Evolutionary conservation across 2,329 filamentous ascomycete species (phyloP).

Genomic region (Ascochyta viciae-villosae): DNA sequence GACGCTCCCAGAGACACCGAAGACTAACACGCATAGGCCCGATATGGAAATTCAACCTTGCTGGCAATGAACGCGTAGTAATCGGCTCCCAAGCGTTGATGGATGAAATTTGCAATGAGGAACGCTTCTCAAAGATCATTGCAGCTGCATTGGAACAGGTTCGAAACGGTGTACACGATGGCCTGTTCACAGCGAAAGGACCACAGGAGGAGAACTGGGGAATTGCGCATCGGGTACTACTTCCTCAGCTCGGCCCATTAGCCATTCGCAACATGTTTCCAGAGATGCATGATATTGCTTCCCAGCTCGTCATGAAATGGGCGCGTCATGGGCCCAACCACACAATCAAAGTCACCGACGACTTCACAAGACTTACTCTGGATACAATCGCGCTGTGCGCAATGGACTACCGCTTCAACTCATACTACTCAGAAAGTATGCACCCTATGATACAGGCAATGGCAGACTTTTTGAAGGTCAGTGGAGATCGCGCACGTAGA

Average conservation of each 20-base stretch:
- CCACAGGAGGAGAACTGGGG: conserved; percentile 53
- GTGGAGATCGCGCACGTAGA: conserved; percentile 42
- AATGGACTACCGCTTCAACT: conserved; percentile 54
- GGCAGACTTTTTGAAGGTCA: conserved; percentile 47
- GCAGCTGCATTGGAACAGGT: conserved; percentile 40
- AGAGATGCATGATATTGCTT: conserved; percentile 64
- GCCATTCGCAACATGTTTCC: conserved; percentile 73
- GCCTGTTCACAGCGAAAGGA: conserved; percentile 51
- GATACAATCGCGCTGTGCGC: conserved; percentile 50
- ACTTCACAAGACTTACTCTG: conserved; percentile 49
- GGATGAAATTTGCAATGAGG: conserved; percentile 51
- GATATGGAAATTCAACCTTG: conserved; percentile 44
- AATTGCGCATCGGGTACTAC: conserved; percentile 69
- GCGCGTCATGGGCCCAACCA: conserved; percentile 59
- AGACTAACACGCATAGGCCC: conserved; percentile 31
- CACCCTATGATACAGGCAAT: conserved; percentile 50
- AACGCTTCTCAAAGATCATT: conserved; percentile 44
- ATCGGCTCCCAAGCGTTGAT: conserved; percentile 45
- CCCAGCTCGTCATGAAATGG: conserved; percentile 72
- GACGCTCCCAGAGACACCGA: fast-evolving
- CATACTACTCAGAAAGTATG: conserved; percentile 46
- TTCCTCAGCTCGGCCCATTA: conserved; percentile 74
- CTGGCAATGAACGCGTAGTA: conserved; percentile 36
- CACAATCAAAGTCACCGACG: conserved; percentile 45
- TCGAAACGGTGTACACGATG: conserved; percentile 48